Evolutionary conservation across 2,329 filamentous ascomycete species (phyloP).

Genomic region (Cladosporium sp.): DNA sequence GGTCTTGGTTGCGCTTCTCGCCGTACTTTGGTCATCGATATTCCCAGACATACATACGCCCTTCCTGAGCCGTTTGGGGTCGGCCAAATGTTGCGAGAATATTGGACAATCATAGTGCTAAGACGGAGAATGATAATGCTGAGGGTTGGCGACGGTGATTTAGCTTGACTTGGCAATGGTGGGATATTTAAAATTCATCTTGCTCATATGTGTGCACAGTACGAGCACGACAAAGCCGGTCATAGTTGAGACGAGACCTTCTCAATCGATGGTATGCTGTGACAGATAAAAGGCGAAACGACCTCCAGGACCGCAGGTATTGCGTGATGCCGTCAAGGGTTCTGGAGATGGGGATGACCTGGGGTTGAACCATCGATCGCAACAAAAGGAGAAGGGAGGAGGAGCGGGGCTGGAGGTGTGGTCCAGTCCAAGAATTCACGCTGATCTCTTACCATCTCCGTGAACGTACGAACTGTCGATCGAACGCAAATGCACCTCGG

Average conservation of each 20-base stretch:
- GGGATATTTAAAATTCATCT: background rate
- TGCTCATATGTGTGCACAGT: background rate
- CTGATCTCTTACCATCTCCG: background rate
- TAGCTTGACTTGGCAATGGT: background rate
- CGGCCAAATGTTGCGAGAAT: background rate
- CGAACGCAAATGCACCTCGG: background rate
- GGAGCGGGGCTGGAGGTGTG: background rate
- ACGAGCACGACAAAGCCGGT: background rate
- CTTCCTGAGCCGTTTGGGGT: background rate
- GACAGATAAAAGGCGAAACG: background rate
- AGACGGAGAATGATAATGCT: background rate
- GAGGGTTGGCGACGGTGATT: background rate
- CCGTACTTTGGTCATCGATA: background rate
- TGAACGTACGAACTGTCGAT: background rate
- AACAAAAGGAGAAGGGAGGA: background rate
- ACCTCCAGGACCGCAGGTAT: background rate
- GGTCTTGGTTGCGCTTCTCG: background rate
- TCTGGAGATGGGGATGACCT: background rate
- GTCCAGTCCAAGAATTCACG: background rate
- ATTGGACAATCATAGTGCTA: background rate
- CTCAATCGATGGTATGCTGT: background rate
- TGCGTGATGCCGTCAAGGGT: background rate
- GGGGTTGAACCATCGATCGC: conserved; percentile 3
- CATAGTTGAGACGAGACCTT: background rate
- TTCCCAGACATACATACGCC: background rate